Conservation (phyloP, 306 rosid species). For the Sicyos baderoa region DNA sequence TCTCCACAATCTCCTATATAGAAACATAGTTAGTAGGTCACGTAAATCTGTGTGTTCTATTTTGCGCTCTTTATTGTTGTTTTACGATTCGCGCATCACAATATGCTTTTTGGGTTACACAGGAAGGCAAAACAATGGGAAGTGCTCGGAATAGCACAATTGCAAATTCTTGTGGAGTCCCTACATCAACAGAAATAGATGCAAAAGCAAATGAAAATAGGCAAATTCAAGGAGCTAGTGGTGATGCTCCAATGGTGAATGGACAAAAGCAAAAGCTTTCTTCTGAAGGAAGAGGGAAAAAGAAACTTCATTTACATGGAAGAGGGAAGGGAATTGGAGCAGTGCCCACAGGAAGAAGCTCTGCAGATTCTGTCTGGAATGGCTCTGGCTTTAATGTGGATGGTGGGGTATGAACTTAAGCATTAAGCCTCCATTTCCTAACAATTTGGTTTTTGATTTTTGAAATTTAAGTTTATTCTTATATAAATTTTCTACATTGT, state of each 20-base stretch:
- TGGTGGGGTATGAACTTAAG: slow-evolving; percentile 34
- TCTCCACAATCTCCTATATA: too few relatives aligned
- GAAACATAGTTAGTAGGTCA: too few relatives aligned
- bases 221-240: slow-evolving; percentile 36
- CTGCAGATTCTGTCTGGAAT: slow-evolving; percentile 72
- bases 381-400: slow-evolving; percentile 91
- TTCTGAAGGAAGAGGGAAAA: slow-evolving; percentile 55
- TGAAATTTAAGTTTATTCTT: too few relatives aligned
- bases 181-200: slow-evolving; percentile 36
- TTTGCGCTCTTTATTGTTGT: too few relatives aligned
- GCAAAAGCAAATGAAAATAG: slow-evolving; percentile 24
- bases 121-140: slow-evolving; percentile 47
- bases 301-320: slow-evolving; percentile 57
- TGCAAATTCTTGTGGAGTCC: slow-evolving; percentile 37
- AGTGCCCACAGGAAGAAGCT: slow-evolving; percentile 58
- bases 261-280: slow-evolving; percentile 38
- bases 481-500: too few relatives aligned
- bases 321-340: slow-evolving; percentile 88
- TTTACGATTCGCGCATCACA: too few relatives aligned
- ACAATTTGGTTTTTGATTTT: too few relatives aligned
- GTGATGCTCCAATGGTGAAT: slow-evolving; percentile 31
- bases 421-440: too few relatives aligned
- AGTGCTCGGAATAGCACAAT: slow-evolving; percentile 30
- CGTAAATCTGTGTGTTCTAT: too few relatives aligned
- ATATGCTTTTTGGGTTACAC: too few relatives aligned